Evolutionary conservation across 768 basidiomycete genomes (phyloP), one percentile per base, ranked within the genome.

Genomic region (Postia placenta): DNA sequence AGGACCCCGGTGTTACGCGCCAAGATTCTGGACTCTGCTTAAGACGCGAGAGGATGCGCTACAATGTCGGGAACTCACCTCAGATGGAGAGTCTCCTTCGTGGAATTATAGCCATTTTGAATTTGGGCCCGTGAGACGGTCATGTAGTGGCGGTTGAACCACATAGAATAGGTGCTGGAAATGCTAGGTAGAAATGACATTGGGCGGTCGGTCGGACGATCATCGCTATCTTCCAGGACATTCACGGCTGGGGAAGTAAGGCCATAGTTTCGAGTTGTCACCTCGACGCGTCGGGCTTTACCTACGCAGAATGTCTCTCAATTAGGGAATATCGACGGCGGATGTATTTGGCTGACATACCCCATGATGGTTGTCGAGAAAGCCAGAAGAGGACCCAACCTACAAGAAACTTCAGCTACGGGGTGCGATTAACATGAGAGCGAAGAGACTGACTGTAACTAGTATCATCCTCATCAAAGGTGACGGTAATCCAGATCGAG

Each of bases 381-480:
- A 87, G 63, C 85, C 85, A 88, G 35, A 73, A 64, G 74, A 85
- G 75, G 57, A 87, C 71, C 86, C 86, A 88, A 33, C 74, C 83
- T 86, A 49, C 4, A 36, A n/a, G 11, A 33, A 33, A 15, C 7
- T 7, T 33, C 15, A 7, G 30, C 30, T 7, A 33, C 15, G 1
- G 45, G 7, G n/a, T n/a, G 11, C 45, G n/a, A 9, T 23, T 15
- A 28, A 36, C 24, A 9, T 52, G 37, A 39, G 44, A 47, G 27
- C 11, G 42, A 46, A 12, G 45, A 3, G 2, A 47, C 80, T 9
- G 56, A 83, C 84, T 63, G 56, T 74, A 85, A 48, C 75, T 71
- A n/a, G 58, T 44, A 54, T 88, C 85, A 0, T 74, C 66, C 4
- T 80, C 76, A 1, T 81, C 73, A 46, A 87, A 82, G 26, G 65